Evolutionary conservation across 2,329 filamentous ascomycete species (phyloP), one percentile per base, ranked within the genome.

Genomic region (Phyllosticta citrichinensis): DNA sequence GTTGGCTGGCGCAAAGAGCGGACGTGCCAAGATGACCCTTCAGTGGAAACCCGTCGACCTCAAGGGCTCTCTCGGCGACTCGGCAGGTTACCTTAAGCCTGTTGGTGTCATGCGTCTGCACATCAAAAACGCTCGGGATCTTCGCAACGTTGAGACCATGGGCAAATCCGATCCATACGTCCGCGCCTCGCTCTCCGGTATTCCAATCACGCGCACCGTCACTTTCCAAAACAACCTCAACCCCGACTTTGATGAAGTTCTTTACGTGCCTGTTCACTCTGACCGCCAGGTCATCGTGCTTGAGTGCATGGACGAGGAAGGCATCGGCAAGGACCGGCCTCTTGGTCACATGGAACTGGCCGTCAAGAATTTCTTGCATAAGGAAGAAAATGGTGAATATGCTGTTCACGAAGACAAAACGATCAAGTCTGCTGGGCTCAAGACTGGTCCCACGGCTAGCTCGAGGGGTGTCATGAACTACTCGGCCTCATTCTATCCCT

Each of bases 91-190:
- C 73, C 81, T 95, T 62, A 93, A 89, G 1, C 94, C 94, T 0
- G 89, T 99, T 65, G 94, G 94, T 75, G 91, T 99, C 22, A 90
- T 97, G 85, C 87, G 94, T 64, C 81, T 99, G 66, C 92, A 99
- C 74, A 93, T 97, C 79, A 84, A 89, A 76, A 86, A 84, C 68
- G 94, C 91, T 30, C 83, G 81, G 56, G 85, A 92, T 67, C 82
- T 99, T 52, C 89, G 91, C 63, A 99, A 99, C 73, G 82, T 97
- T 58, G 94, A 99, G 75, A 90, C 91, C 2, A 84, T 99, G 74
- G 94, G 94, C 75, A 97, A 97, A 75, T 97, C 94, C 0, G 95
- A 99, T 73, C 91, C 94, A 0, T 99, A 99, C 68, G 89, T 87
- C 22, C 87, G 93, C 52, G 88, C 97, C 1, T 75, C 97, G 58